phyloP scores from a whole-genome alignment of 148 eudicot genomes.

The Nepenthes mirabilis region DNA sequence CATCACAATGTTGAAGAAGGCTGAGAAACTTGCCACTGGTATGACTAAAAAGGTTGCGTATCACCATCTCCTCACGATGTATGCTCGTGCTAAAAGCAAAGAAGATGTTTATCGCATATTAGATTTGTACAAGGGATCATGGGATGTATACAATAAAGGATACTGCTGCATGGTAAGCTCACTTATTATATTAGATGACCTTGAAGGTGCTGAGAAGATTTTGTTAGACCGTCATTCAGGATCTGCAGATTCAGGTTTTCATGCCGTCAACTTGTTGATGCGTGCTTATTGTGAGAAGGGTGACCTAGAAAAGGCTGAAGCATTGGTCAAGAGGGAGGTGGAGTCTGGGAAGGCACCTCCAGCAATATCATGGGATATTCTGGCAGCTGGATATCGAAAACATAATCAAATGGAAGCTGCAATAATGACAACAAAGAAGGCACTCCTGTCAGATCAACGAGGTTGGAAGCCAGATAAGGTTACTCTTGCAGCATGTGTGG shows the following conservation, averaged over 20 bases:
- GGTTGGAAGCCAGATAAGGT: constrained; percentile 5
- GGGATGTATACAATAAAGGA: constrained; percentile 11
- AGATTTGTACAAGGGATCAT: constrained; percentile 17
- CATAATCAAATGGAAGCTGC: constrained; percentile 16
- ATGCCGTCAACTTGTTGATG: constrained; percentile 17
- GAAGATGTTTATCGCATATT: constrained; percentile 32
- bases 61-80: constrained; percentile 16
- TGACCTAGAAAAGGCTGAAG: constrained; percentile 21
- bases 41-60: constrained; percentile 16
- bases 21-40: constrained; percentile 15
- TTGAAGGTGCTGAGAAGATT: constrained; percentile 27
- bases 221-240: constrained; percentile 7
- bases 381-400: constrained; percentile 11
- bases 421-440: constrained; percentile 9
- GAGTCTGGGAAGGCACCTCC: constrained; percentile 17
- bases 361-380: constrained; percentile 14
- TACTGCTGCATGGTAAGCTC: constrained; percentile 24
- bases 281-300: constrained; percentile 21
- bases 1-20: constrained; percentile 19
- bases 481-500: constrained; percentile 1
- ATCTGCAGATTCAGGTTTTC: constrained; percentile 5
- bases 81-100: constrained; percentile 19
- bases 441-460: constrained; percentile 1
- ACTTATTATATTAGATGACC: constrained; percentile 22
- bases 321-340: constrained; percentile 7